Evolutionary conservation across 2,329 filamentous ascomycete genomes (phyloP).

Genomic region (Penicillium palitans): DNA sequence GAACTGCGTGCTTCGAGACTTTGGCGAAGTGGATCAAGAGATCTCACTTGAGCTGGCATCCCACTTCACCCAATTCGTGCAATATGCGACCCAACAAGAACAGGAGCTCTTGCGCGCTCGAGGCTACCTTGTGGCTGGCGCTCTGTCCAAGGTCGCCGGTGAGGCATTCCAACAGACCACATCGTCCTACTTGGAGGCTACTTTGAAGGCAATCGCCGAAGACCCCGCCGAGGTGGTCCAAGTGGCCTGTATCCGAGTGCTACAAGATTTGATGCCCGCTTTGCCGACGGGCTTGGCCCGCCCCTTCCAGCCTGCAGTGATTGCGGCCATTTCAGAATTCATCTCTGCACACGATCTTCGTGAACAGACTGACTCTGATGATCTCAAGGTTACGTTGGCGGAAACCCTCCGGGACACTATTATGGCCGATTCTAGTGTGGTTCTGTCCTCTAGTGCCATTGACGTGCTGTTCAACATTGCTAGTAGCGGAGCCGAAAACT

Average conservation of each 20-base stretch:
- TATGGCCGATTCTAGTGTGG: constrained; percentile 71
- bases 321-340: constrained; percentile 67
- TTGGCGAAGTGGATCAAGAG: constrained; percentile 71
- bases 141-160: constrained; percentile 69
- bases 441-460: constrained; percentile 68
- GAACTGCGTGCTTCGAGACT: constrained; percentile 79
- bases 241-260: constrained; percentile 83
- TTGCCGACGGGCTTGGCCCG: constrained; percentile 53
- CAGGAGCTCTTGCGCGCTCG: constrained; percentile 80
- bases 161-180: constrained; percentile 51
- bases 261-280: constrained; percentile 67
- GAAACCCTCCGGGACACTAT: constrained; percentile 84
- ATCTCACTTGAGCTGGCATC: constrained; percentile 69
- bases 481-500: constrained; percentile 83
- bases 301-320: constrained; percentile 61
- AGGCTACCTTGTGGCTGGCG: constrained; percentile 82
- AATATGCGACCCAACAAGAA: constrained; percentile 68
- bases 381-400: constrained; percentile 84
- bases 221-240: constrained; percentile 87
- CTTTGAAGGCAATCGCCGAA: constrained; percentile 70
- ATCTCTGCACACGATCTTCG: constrained; percentile 76
- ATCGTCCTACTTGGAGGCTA: constrained; percentile 51
- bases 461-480: constrained; percentile 87
- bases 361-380: constrained; percentile 84
- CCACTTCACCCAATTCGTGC: constrained; percentile 77